phyloP scores from a whole-genome alignment of 768 basidiomycete species.

The Pisolithus microcarpus region DNA sequence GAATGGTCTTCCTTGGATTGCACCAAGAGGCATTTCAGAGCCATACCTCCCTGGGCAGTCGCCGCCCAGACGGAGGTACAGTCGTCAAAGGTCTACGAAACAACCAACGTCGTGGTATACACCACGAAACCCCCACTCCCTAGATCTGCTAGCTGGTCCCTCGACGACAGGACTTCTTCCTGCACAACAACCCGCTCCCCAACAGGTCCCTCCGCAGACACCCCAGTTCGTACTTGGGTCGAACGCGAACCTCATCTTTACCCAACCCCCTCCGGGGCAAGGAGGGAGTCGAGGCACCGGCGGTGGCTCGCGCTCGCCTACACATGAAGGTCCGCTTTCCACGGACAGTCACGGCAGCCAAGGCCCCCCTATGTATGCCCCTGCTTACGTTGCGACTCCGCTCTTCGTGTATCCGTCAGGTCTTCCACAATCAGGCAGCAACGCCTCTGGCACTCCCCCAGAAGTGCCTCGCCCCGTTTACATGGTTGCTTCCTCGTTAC shows the following conservation, averaged over 20 bases:
- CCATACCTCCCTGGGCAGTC: slow-evolving; percentile 39
- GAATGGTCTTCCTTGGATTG: slow-evolving; percentile 41
- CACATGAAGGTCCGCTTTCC: slow-evolving; percentile 24
- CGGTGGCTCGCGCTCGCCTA: slow-evolving; percentile 22
- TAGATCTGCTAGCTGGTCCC: slow-evolving; percentile 26
- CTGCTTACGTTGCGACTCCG: slow-evolving; percentile 25
- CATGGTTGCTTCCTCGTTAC: slow-evolving; percentile 21
- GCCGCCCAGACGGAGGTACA: slow-evolving; percentile 20
- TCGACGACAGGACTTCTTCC: slow-evolving; percentile 25
- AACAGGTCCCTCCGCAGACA: slow-evolving; percentile 3
- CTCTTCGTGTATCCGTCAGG: slow-evolving; percentile 25
- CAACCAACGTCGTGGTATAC: slow-evolving; percentile 25
- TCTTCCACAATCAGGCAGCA: slow-evolving; percentile 21
- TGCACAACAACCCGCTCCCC: slow-evolving; percentile 9
- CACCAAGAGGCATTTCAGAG: slow-evolving; percentile 38
- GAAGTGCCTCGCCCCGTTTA: slow-evolving; percentile 22
- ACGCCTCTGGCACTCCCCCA: slow-evolving; percentile 13
- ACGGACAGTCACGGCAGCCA: slow-evolving; percentile 28
- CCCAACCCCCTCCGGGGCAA: slow-evolving; percentile 9
- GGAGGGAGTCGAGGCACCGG: slow-evolving; percentile 9
- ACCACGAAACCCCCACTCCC: slow-evolving; percentile 17
- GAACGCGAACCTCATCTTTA: slow-evolving; percentile 24
- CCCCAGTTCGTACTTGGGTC: slow-evolving; percentile 28
- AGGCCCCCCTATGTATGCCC: slow-evolving; percentile 14
- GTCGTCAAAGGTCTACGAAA: slow-evolving; percentile 19